Evolutionary conservation across 1,284 basidiomycete genomes (phyloP).

Genomic region (Coriolopsis trogii): DNA sequence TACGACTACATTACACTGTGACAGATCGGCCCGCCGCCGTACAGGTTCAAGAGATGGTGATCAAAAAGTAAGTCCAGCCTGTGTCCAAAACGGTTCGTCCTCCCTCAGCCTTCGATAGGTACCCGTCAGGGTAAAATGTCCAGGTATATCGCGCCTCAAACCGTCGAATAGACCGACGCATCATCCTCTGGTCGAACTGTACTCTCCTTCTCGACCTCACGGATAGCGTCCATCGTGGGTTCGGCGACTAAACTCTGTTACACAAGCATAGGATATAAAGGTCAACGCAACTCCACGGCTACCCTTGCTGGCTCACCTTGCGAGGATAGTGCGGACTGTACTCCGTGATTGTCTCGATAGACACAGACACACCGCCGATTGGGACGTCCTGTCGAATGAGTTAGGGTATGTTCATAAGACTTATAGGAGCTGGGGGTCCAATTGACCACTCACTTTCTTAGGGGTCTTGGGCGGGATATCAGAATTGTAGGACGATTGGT

Average conservation of each 20-base stretch:
- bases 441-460: conserved; percentile 3
- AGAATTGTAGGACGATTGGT: conserved; percentile 9
- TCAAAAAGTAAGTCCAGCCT: too few relatives aligned
- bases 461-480: conserved; percentile 1
- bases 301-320: neutral
- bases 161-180: neutral
- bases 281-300: too few relatives aligned
- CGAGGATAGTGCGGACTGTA: conserved; percentile 14
- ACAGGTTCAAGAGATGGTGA: too few relatives aligned
- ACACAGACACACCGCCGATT: conserved; percentile 12
- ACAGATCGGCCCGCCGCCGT: too few relatives aligned
- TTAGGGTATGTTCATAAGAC: neutral
- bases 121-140: too few relatives aligned
- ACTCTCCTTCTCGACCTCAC: neutral
- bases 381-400: neutral
- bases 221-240: conserved; percentile 2
- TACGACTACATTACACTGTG: too few relatives aligned
- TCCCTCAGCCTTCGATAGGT: too few relatives aligned
- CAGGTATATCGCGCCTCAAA: too few relatives aligned
- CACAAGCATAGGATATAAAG: neutral
- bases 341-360: conserved; percentile 22
- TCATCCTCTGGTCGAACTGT: neutral
- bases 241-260: neutral
- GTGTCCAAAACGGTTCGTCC: conserved; percentile 8
- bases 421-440: too few relatives aligned